Evolutionary conservation across 768 basidiomycete genomes (phyloP).

Genomic region (Naganishia vishniacii): DNA sequence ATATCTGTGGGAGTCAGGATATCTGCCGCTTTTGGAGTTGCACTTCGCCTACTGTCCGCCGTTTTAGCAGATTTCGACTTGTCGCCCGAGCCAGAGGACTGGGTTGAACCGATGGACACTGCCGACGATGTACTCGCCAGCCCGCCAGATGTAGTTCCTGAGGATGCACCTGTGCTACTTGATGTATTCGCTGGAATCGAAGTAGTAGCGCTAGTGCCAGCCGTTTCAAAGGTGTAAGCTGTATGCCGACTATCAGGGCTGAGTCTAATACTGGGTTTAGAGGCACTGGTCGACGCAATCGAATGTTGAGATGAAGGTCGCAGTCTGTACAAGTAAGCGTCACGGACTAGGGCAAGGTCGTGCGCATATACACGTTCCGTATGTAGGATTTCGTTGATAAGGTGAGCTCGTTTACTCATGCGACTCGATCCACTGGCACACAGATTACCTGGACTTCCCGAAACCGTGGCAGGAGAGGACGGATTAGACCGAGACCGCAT

Average conservation of each 20-base stretch:
- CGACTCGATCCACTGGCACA: neutral
- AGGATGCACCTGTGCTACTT: neutral
- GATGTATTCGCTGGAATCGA: neutral
- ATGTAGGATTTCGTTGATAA: slow-evolving; percentile 46
- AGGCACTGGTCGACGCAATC: slow-evolving; percentile 26
- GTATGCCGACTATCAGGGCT: slow-evolving; percentile 32
- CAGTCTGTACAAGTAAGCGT: slow-evolving; percentile 43
- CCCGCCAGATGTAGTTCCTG: neutral
- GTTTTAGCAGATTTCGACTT: neutral
- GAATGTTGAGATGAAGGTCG: slow-evolving; percentile 34
- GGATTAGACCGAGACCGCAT: slow-evolving; percentile 20
- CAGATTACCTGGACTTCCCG: neutral
- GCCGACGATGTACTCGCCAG: neutral
- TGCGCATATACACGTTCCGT: slow-evolving; percentile 48
- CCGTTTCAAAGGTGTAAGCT: slow-evolving; percentile 38
- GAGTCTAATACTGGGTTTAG: slow-evolving; percentile 12
- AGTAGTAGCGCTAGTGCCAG: slow-evolving; percentile 33
- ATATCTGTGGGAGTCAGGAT: slow-evolving; percentile 40
- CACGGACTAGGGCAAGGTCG: slow-evolving; percentile 46
- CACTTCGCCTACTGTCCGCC: neutral
- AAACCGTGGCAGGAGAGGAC: neutral
- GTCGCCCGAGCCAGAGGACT: neutral
- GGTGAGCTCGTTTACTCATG: slow-evolving; percentile 45
- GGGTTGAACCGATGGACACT: neutral
- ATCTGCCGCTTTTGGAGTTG: neutral